Evolutionary conservation across 164 flowering plant species (phyloP).

Genomic region (Amborella trichopoda): DNA sequence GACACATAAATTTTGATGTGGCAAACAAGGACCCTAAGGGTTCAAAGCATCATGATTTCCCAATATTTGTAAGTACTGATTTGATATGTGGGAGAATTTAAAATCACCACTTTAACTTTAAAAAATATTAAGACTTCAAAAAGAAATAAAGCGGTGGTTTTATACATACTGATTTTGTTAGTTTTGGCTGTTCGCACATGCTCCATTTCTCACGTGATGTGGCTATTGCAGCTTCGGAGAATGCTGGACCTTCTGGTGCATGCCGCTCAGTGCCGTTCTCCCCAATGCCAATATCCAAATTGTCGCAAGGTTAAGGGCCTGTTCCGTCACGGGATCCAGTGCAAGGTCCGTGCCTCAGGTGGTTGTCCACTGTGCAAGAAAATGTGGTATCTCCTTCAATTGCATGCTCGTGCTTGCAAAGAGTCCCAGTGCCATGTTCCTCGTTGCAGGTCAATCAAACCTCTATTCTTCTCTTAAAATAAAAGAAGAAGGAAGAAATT

Average conservation of each 20-base stretch:
- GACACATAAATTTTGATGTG: too few species aligned
- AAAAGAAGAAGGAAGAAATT: neutral
- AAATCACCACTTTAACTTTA: too few species aligned
- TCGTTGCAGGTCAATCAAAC: conserved; percentile 13
- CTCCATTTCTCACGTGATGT: neutral
- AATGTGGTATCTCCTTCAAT: conserved; percentile 19
- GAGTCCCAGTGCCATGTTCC: conserved; percentile 17
- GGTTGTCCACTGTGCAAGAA: conserved; percentile 18
- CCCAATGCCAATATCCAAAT: conserved; percentile 10
- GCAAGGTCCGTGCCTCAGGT: conserved; percentile 14
- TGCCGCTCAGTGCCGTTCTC: conserved; percentile 15
- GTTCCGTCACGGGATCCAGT: conserved; percentile 14
- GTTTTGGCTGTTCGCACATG: too few species aligned
- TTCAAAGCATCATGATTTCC: too few species aligned
- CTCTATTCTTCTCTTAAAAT: neutral
- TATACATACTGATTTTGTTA: too few species aligned
- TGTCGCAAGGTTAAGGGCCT: conserved; percentile 19
- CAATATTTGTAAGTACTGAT: too few species aligned
- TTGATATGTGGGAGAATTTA: too few species aligned
- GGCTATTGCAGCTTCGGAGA: conserved; percentile 11
- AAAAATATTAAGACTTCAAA: too few species aligned
- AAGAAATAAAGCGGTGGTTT: too few species aligned
- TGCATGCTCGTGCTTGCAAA: conserved; percentile 17
- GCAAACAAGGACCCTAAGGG: too few species aligned
- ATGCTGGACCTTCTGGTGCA: conserved; percentile 20